Evolutionary conservation across 805 yeast genomes (phyloP).

Genomic region (Komagataella kurtzmanii): DNA sequence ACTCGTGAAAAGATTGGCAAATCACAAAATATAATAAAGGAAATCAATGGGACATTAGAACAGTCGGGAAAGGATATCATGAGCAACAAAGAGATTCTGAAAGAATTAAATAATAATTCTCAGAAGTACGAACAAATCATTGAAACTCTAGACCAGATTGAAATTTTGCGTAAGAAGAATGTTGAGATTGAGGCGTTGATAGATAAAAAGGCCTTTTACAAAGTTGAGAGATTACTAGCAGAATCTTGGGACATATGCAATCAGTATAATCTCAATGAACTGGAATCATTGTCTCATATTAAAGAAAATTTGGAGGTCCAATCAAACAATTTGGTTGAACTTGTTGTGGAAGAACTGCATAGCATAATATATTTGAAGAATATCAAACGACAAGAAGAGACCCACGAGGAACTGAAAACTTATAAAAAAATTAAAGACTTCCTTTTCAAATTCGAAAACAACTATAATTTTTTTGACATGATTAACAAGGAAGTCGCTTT

Average conservation of each 20-base stretch:
- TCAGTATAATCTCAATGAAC: conserved; percentile 39
- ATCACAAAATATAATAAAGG: conserved; percentile 44
- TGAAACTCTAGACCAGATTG: conserved; percentile 55
- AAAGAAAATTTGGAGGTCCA: conserved; percentile 42
- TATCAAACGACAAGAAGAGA: neutral
- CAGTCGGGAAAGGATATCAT: conserved; percentile 36
- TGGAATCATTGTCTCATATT: conserved; percentile 37
- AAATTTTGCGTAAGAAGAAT: conserved; percentile 43
- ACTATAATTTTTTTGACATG: neutral
- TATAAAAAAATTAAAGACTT: neutral
- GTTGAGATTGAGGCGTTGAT: conserved; percentile 51
- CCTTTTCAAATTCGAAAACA: neutral
- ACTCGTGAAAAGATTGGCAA: conserved; percentile 51
- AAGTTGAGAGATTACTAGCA: conserved; percentile 22
- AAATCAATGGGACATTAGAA: conserved; percentile 33
- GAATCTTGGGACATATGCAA: conserved; percentile 30
- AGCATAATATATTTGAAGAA: conserved; percentile 50
- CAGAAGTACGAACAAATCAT: conserved; percentile 54
- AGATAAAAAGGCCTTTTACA: conserved; percentile 55
- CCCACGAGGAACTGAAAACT: neutral
- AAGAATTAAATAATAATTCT: conserved; percentile 53
- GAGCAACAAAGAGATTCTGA: conserved; percentile 39
- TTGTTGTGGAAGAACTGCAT: conserved; percentile 65
- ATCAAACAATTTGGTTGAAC: conserved; percentile 49
- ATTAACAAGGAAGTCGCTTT: conserved; percentile 1